phyloP scores from a whole-genome alignment of 257 asterid genomes.

The Capsicum baccatum region DNA sequence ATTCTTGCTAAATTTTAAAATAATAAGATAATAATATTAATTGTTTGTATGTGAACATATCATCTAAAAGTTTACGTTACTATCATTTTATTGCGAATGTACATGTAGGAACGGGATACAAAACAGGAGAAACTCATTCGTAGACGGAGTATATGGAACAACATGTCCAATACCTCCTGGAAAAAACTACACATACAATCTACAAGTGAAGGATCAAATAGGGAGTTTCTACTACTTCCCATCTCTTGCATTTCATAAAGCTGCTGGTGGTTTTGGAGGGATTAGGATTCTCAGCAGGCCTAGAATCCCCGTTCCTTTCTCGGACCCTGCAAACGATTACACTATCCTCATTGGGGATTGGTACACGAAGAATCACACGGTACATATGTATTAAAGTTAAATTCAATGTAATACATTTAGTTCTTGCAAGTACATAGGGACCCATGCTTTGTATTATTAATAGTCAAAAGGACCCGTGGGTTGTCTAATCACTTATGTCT shows the following conservation, averaged over 20 bases:
- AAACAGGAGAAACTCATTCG: constrained; percentile 83
- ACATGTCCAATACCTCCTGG: constrained; percentile 98
- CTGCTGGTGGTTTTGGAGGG: constrained; percentile 94
- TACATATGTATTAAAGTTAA: constrained; percentile 30
- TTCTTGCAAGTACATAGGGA: neutral
- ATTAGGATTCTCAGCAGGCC: constrained; percentile 88
- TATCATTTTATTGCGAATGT: neutral
- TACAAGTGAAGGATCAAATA: constrained; percentile 95
- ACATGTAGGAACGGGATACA: constrained; percentile 81
- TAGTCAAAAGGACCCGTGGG: neutral
- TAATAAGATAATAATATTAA: too few species aligned
- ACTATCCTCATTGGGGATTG: constrained; percentile 82
- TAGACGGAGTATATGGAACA: constrained; percentile 92
- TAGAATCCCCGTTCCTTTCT: constrained; percentile 82
- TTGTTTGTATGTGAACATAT: too few species aligned
- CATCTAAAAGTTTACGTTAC: neutral
- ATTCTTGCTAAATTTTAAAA: neutral
- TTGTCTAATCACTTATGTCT: neutral
- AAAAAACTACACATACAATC: constrained; percentile 77
- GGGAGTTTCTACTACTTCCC: constrained; percentile 94
- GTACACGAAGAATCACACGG: constrained; percentile 86
- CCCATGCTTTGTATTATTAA: neutral
- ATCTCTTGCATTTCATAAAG: constrained; percentile 87
- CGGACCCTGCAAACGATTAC: constrained; percentile 69
- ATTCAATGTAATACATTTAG: neutral